Evolutionary conservation across 2,329 filamentous ascomycete genomes (phyloP).

Genomic region (Colletotrichum lentis): DNA sequence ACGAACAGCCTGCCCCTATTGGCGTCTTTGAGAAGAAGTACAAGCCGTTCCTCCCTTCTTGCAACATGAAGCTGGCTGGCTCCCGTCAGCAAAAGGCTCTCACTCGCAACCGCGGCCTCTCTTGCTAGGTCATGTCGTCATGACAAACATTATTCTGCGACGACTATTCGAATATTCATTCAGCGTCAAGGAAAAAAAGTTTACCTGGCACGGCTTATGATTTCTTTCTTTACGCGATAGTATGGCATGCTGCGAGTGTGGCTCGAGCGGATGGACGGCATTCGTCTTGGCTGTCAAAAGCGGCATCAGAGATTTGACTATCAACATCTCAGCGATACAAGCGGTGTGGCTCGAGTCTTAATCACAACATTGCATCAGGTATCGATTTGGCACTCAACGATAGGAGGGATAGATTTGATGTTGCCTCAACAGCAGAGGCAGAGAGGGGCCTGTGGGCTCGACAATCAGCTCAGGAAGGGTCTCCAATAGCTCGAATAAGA

Average conservation of each 20-base stretch:
- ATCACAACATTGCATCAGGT: background rate
- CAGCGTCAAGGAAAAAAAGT: background rate
- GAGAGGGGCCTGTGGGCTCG: background rate
- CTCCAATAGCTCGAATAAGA: background rate
- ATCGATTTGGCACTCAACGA: background rate
- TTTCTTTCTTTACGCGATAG: background rate
- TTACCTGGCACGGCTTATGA: background rate
- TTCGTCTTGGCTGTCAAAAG: background rate
- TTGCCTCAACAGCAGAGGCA: background rate
- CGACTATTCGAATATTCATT: background rate
- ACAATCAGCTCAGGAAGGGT: background rate
- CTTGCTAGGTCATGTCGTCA: slow-evolving; percentile 13
- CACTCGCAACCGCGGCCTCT: slow-evolving; percentile 24
- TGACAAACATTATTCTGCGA: background rate
- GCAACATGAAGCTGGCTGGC: slow-evolving; percentile 27
- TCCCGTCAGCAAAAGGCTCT: slow-evolving; percentile 32
- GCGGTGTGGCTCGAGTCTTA: background rate
- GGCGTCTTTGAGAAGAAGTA: slow-evolving; percentile 36
- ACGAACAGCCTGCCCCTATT: slow-evolving; percentile 5
- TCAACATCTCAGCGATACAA: background rate
- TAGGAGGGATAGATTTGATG: background rate
- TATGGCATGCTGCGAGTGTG: background rate
- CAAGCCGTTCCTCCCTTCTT: slow-evolving; percentile 21
- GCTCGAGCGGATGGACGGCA: background rate
- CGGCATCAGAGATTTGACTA: background rate